A percentile compares a stretch with the other conserved stretches of the same genome.
These are phyloP conservation scores for Russula earlei DNA, from an alignment of 768 basidiomycete species.

Conservation along the genomic window DNA sequence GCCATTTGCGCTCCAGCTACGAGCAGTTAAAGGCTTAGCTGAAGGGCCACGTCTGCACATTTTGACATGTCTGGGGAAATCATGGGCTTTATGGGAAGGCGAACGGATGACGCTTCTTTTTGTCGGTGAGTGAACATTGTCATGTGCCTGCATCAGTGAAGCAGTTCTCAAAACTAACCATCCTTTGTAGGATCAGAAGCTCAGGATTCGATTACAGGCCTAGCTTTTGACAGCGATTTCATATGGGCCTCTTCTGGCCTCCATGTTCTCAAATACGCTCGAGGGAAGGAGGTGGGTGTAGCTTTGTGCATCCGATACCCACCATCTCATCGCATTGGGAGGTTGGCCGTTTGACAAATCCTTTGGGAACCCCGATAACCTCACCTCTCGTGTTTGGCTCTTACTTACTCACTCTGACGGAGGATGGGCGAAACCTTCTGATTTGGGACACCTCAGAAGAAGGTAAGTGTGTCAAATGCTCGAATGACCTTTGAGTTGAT, in stretches of 20 bases:
- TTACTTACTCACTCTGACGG: conserved; percentile 68
- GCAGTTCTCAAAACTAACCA: background rate
- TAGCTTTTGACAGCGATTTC: conserved; percentile 78
- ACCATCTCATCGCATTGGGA: conserved; percentile 23
- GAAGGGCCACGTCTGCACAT: conserved; percentile 78
- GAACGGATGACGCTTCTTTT: conserved; percentile 88
- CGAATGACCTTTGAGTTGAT: background rate
- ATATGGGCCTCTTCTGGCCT: conserved; percentile 74
- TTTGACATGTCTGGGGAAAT: conserved; percentile 76
- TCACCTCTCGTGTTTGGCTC: conserved; percentile 74
- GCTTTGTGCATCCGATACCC: background rate
- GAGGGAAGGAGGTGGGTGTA: conserved; percentile 75
- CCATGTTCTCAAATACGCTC: conserved; percentile 63
- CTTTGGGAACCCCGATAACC: conserved; percentile 48
- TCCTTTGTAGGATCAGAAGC: conserved; percentile 66
- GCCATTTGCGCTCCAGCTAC: conserved; percentile 80
- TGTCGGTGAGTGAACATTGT: conserved; percentile 57
- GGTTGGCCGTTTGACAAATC: conserved; percentile 55
- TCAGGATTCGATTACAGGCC: conserved; percentile 56
- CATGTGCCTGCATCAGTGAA: background rate
- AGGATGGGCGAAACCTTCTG: conserved; percentile 67
- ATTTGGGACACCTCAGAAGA: conserved; percentile 61
- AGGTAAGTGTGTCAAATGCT: conserved; percentile 32
- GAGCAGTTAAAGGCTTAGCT: conserved; percentile 75
- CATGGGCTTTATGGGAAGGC: conserved; percentile 97